These are phyloP conservation scores for Nigrograna mackinnonii DNA, from an alignment of 2,329 filamentous ascomycete species.

Conservation along the genomic window DNA sequence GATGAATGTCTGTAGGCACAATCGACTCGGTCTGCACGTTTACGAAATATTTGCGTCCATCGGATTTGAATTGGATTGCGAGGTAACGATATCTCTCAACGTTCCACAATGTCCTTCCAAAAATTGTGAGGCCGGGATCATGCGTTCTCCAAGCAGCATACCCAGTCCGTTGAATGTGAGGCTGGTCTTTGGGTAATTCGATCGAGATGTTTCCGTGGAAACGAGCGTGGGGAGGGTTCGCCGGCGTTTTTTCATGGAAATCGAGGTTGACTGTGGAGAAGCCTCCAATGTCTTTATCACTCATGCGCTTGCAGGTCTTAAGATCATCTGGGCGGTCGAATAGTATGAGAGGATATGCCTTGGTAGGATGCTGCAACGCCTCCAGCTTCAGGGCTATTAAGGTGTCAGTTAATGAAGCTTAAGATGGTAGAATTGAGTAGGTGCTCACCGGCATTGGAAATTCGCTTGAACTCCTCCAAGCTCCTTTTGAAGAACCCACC, in stretches of 20 bases:
- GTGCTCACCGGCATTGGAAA: constrained; percentile 57
- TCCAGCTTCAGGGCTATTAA: constrained; percentile 68
- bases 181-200: constrained; percentile 73
- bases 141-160: constrained; percentile 90
- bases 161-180: constrained; percentile 76
- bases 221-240: constrained; percentile 67
- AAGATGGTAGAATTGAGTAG: constrained; percentile 30
- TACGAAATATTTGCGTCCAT: constrained; percentile 89
- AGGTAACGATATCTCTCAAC: constrained; percentile 88
- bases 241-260: constrained; percentile 54
- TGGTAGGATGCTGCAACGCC: constrained; percentile 66
- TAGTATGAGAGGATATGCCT: constrained; percentile 66
- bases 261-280: constrained; percentile 77
- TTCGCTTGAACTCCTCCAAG: constrained; percentile 61
- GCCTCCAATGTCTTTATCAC: constrained; percentile 83
- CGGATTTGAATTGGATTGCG: constrained; percentile 84
- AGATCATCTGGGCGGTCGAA: constrained; percentile 58
- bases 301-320: constrained; percentile 72
- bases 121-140: constrained; percentile 76
- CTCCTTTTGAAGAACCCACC: constrained; percentile 61
- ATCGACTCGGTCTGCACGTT: constrained; percentile 96
- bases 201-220: constrained; percentile 92
- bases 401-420: constrained; percentile 23
- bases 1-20: constrained; percentile 92
- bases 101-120: constrained; percentile 85